Base-by-base conservation (phyloP, 2,329 filamentous ascomycete species). In the Neonectria sp. region DNA sequence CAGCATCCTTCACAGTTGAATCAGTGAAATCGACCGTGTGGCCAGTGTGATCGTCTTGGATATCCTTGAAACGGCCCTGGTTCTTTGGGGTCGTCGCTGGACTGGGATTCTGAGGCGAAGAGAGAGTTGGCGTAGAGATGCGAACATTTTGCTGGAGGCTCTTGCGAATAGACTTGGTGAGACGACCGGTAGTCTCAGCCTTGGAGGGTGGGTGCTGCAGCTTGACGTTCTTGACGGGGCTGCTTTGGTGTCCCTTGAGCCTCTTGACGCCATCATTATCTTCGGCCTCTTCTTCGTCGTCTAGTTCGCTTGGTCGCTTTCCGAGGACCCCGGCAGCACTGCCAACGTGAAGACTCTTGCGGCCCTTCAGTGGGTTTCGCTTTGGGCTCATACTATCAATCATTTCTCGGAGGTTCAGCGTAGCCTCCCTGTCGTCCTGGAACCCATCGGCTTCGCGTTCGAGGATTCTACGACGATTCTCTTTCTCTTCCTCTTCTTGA, bases 361-460 rank as follows among this genome's bases (percentile, higher is more conserved):
- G 90, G 15, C 90, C 90, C 63, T 86, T 90, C 7, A 93, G 72
- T 6, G 82, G 80, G 60, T 89, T 91, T 78, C 94, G 93, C 80
- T 93, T 93, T 0, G 93, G 93, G 27, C 92, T 94, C 69, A 95
- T 84, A 63, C 89, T 92, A 68, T 92, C 87, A 67, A 95, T 95
- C 88, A 94, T 91, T 70, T 94, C 92, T 69, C 89, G 92, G 49
- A 95, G 81, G 68, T 90, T 93, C 40, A 90, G 80, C 0, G 92
- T 92, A 3, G 84, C 85, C 69, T 93, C 91, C 53, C 85, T 35
- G 33, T 35, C 88, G 40, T 87, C 86, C 31, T 83, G 81, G 7
- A 68, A 68, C 12, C 72, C 75, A 21, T 77, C 80, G 58, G 82
- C 84, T 72, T 88, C 86, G 35, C 86, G 83, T 73, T 89, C 85